These are phyloP conservation scores for Echinosophora koreensis DNA, from an alignment of 306 rosid species.

Conservation along the genomic window DNA sequence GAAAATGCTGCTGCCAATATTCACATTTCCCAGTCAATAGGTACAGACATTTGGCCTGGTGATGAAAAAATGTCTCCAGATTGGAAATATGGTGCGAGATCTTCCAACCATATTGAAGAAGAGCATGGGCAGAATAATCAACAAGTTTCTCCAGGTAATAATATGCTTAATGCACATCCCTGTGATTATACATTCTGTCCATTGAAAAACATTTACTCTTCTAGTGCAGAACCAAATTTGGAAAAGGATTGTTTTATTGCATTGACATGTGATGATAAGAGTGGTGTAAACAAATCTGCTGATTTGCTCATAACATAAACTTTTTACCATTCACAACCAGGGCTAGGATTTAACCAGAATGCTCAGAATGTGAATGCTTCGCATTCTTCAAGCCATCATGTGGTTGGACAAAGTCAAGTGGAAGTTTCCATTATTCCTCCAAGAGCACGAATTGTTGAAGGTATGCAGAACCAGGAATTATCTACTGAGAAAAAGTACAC, in stretches of 20 bases:
- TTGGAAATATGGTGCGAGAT: conserved; percentile 70
- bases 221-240: conserved; percentile 46
- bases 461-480: conserved; percentile 49
- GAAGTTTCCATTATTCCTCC: conserved; percentile 58
- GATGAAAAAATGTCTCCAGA: conserved; percentile 91
- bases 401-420: conserved; percentile 62
- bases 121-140: conserved; percentile 55
- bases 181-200: conserved; percentile 49
- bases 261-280: conserved; percentile 52
- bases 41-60: conserved; percentile 76
- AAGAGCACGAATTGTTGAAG: conserved; percentile 52
- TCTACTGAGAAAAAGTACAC: conserved; percentile 54
- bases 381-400: conserved; percentile 49
- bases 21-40: conserved; percentile 57
- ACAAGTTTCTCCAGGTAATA: conserved; percentile 60
- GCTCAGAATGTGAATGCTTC: conserved; percentile 54
- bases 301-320: conserved; percentile 47
- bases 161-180: conserved; percentile 48
- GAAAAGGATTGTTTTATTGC: conserved; percentile 48
- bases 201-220: conserved; percentile 47
- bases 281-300: conserved; percentile 42
- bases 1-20: conserved; percentile 53
- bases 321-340: conserved; percentile 48
- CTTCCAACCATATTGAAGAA: conserved; percentile 55
- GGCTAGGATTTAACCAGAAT: conserved; percentile 58